Percentiles rank a stretch among this genome's conserved stretches.
Conservation (phyloP, 257 asterid genomes). For the Fraxinus pennsylvanica region DNA sequence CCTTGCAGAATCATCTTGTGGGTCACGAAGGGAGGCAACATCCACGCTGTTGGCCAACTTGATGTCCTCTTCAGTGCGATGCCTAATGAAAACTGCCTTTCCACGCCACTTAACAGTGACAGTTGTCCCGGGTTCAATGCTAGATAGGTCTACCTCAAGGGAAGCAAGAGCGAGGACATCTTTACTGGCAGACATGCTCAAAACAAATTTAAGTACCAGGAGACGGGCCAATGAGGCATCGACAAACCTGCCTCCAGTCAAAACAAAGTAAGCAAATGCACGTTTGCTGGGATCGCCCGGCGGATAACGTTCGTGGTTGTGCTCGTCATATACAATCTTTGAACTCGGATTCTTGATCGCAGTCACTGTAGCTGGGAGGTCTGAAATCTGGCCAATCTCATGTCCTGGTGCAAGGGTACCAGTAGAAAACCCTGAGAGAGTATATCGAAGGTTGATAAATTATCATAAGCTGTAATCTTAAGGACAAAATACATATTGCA, state of each 20-base stretch:
- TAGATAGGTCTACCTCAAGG: conserved; percentile 63
- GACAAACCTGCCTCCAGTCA: conserved; percentile 68
- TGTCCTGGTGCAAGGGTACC: conserved; percentile 50
- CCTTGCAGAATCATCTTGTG: conserved; percentile 82
- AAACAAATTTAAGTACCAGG: conserved; percentile 51
- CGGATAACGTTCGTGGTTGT: no score
- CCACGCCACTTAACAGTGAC: conserved; percentile 81
- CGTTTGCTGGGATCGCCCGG: no score
- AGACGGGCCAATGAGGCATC: conserved; percentile 64
- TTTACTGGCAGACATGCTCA: conserved; percentile 71
- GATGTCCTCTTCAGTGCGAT: conserved; percentile 71
- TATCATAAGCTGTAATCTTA: conserved; percentile 28
- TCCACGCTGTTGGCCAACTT: conserved; percentile 78
- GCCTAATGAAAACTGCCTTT: conserved; percentile 80
- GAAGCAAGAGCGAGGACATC: conserved; percentile 72
- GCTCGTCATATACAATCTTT: no score
- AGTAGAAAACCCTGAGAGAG: no score
- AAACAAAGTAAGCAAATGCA: conserved; percentile 65
- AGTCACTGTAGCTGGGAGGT: no score
- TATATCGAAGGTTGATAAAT: no score
- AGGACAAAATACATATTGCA: background rate
- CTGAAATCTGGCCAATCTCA: conserved; percentile 14
- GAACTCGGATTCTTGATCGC: no score
- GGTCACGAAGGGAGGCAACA: conserved; percentile 72
- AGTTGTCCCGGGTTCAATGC: conserved; percentile 61